Evolutionary conservation across 139 green algal species (phyloP).

Genomic region (Closterium sp.): DNA sequence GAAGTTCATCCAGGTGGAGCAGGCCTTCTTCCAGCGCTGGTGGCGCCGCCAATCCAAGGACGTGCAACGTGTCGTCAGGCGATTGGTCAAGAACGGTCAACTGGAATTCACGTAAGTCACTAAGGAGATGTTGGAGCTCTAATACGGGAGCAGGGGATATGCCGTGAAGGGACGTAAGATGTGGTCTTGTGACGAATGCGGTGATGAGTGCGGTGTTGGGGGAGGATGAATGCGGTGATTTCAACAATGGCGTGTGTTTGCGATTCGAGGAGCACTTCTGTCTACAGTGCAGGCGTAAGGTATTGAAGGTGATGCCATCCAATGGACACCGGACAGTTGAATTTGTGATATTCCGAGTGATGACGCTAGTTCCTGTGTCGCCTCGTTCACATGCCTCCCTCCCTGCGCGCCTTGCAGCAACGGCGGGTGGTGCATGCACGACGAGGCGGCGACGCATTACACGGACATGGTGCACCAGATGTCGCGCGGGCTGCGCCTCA

Average conservation of each 20-base stretch:
- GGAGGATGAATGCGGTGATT: background rate
- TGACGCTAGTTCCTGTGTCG: background rate
- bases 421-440: constrained; percentile 77
- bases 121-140: background rate
- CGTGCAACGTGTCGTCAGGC: constrained; percentile 53
- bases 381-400: too few relatives aligned
- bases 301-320: background rate
- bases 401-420: constrained; percentile 28
- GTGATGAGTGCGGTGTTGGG: too few relatives aligned
- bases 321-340: background rate
- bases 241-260: background rate
- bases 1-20: constrained; percentile 78
- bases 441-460: constrained; percentile 83
- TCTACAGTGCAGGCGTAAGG: background rate
- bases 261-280: background rate
- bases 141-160: background rate
- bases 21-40: constrained; percentile 88
- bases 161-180: background rate
- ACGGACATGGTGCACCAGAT: constrained; percentile 86
- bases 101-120: constrained; percentile 69
- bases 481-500: constrained; percentile 58
- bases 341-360: background rate
- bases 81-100: constrained; percentile 64
- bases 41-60: constrained; percentile 67
- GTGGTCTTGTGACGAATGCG: background rate